Conservation (phyloP, 1,284 basidiomycete species). For the Apiotrichum laibachii region DNA sequence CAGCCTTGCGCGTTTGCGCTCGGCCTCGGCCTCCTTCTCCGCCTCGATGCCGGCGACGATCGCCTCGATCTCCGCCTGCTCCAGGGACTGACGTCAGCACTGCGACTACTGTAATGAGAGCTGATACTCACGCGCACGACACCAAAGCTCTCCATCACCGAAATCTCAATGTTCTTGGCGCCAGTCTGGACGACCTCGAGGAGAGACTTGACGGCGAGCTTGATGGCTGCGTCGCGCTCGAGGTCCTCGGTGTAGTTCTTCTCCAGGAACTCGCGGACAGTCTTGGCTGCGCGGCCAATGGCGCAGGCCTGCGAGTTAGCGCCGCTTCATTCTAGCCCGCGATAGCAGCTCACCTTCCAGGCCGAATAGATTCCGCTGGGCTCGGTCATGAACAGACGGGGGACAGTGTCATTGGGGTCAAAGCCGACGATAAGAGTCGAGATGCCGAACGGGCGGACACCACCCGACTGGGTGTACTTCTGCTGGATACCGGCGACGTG, state of each 20-base stretch:
- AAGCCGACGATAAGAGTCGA: conserved; percentile 97
- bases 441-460: conserved; percentile 96
- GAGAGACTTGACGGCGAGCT: conserved; percentile 91
- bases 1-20: conserved; percentile 72
- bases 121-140: conserved; percentile 71
- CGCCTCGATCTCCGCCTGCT: conserved; percentile 78
- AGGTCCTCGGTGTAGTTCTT: conserved; percentile 96
- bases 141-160: conserved; percentile 90
- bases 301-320: conserved; percentile 73
- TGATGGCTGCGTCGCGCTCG: conserved; percentile 83
- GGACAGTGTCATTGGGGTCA: conserved; percentile 84
- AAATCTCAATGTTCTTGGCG: conserved; percentile 98
- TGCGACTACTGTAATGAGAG: not conserved
- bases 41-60: conserved; percentile 88
- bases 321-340: not conserved
- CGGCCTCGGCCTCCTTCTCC: conserved; percentile 95
- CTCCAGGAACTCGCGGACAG: conserved; percentile 96
- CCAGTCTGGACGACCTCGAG: conserved; percentile 99
- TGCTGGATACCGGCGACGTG: conserved; percentile 98
- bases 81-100: conserved; percentile 64
- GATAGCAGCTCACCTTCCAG: conserved; percentile 76
- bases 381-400: conserved; percentile 93
- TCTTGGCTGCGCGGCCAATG: conserved; percentile 96
- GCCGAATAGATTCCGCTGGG: conserved; percentile 97
- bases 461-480: conserved; percentile 98